A percentile compares a stretch with the other conserved stretches of the same genome.
Evolutionary conservation across 148 eudicot genomes (phyloP).

Genomic region (Rhododendron ovatum): DNA sequence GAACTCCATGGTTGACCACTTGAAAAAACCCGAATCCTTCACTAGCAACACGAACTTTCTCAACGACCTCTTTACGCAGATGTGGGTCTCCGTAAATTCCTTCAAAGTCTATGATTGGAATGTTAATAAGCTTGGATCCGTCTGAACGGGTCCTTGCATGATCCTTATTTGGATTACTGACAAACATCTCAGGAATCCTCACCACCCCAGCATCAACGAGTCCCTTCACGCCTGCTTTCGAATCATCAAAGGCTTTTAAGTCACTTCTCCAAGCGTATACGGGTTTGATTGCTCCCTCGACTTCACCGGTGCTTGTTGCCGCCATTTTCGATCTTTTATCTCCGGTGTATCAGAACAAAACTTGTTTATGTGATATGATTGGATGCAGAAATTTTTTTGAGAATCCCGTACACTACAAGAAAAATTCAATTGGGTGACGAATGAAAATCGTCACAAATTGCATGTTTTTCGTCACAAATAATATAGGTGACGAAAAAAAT

Average conservation of each 20-base stretch:
- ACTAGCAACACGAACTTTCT: slow-evolving; percentile 12
- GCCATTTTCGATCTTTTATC: neutral
- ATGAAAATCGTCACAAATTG: too few species aligned
- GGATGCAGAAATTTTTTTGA: too few species aligned
- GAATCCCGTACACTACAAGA: too few species aligned
- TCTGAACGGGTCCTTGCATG: neutral
- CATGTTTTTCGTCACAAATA: too few species aligned
- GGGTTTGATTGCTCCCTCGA: neutral
- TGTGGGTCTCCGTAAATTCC: neutral
- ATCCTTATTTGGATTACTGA: slow-evolving; percentile 14
- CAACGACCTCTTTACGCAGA: neutral
- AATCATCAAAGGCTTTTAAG: slow-evolving; percentile 24
- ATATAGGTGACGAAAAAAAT: too few species aligned
- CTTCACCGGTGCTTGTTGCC: neutral
- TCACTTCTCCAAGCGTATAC: neutral
- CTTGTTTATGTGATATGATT: neutral
- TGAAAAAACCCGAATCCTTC: slow-evolving; percentile 34
- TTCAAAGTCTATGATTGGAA: slow-evolving; percentile 21
- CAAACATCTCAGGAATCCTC: slow-evolving; percentile 27
- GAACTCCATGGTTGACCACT: slow-evolving; percentile 30
- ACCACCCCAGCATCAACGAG: slow-evolving; percentile 18
- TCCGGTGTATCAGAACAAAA: neutral
- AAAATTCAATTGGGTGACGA: too few species aligned
- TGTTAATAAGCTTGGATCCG: neutral
- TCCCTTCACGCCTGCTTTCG: slow-evolving; percentile 37